These are phyloP conservation scores for Aspergillus melleus DNA, from an alignment of 2,329 filamentous ascomycete species.

Conservation along the genomic window DNA sequence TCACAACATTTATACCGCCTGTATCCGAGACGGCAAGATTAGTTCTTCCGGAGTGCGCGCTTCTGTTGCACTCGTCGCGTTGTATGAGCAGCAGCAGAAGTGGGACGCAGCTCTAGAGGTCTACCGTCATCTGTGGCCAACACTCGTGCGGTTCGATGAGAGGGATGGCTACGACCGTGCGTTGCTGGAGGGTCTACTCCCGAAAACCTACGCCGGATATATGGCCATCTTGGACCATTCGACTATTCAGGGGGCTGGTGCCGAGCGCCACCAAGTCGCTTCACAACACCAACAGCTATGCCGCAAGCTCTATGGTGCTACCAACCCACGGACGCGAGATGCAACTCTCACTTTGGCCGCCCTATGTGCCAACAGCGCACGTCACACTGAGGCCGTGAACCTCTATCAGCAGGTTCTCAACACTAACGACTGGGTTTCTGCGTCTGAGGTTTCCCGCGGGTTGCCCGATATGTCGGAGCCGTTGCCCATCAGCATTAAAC, in stretches of 20 bases:
- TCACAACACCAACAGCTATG: slow-evolving; percentile 52
- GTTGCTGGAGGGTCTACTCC: slow-evolving; percentile 41
- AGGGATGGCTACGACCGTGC: slow-evolving; percentile 39
- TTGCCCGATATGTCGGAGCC: slow-evolving; percentile 37
- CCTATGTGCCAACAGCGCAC: slow-evolving; percentile 48
- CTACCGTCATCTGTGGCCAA: slow-evolving; percentile 51
- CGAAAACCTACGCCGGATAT: slow-evolving; percentile 51
- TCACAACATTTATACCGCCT: slow-evolving; percentile 45
- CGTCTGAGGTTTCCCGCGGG: slow-evolving; percentile 27
- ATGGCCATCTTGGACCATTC: slow-evolving; percentile 49
- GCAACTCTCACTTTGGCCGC: slow-evolving; percentile 44
- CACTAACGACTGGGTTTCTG: slow-evolving; percentile 37
- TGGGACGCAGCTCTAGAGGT: slow-evolving; percentile 50
- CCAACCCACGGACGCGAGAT: slow-evolving; percentile 38
- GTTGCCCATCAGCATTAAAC: slow-evolving; percentile 49
- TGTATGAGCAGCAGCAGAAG: slow-evolving; percentile 48
- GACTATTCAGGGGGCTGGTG: slow-evolving; percentile 43
- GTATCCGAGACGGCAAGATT: slow-evolving; percentile 28
- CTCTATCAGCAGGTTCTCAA: slow-evolving; percentile 51
- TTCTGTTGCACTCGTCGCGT: slow-evolving; percentile 44
- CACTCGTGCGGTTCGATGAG: slow-evolving; percentile 44
- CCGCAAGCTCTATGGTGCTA: slow-evolving; percentile 38
- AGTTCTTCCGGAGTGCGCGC: slow-evolving; percentile 48
- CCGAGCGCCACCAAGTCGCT: slow-evolving; percentile 48
- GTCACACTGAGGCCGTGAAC: slow-evolving; percentile 45